Evolutionary conservation across 768 basidiomycete genomes (phyloP), one percentile per base, ranked within the genome.

Genomic region (Podaxis mareebaensis): DNA sequence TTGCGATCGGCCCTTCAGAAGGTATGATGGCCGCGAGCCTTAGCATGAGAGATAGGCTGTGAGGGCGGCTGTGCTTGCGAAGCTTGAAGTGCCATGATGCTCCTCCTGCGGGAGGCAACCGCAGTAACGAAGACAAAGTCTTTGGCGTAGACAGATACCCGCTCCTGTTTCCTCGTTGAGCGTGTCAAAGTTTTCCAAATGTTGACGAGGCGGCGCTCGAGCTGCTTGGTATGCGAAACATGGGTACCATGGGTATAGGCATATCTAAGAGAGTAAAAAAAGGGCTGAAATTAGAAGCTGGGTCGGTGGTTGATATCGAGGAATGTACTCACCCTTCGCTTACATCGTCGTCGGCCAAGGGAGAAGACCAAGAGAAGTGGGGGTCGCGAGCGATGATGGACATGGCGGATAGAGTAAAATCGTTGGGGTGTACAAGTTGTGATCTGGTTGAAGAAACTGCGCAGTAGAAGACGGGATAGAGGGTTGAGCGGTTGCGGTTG

Each of bases 171-270:
- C 65, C 83, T 84, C 36, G 83, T 79, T 33, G 77, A 74, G 24
- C 79, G 76, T 26, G 86, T 88, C 68, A 89, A 73, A 42, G 79
- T 74, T 69, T 90, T 90, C 88, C 88, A 90, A 10, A 81, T 77
- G 48, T 78, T 75, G 58, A 89, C 73, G 64, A 88, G 74, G 70
- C 83, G 84, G 60, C 88, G 86, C 68, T 86, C 81, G 62, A 90
- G 11, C 51, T 72, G 72, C 64, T 84, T 86, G 12, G 78, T 73
- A 74, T 3, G 83, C 76, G 63, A 67, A 36, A 49, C 67, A 64
- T 57, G 66, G 61, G 64, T 65, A 66, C 56, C 58, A 60, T 55
- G 54, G 2, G 30, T 63, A 22, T 26, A 57, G 7, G 33, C n/a
- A 7, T n/a, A 38, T 7, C 49, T 49, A 44, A 44, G 42, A 13